A percentile compares a stretch with the other conserved stretches of the same genome.
Evolutionary conservation across 768 basidiomycete genomes (phyloP).

Genomic region (Pleurotus platypus): DNA sequence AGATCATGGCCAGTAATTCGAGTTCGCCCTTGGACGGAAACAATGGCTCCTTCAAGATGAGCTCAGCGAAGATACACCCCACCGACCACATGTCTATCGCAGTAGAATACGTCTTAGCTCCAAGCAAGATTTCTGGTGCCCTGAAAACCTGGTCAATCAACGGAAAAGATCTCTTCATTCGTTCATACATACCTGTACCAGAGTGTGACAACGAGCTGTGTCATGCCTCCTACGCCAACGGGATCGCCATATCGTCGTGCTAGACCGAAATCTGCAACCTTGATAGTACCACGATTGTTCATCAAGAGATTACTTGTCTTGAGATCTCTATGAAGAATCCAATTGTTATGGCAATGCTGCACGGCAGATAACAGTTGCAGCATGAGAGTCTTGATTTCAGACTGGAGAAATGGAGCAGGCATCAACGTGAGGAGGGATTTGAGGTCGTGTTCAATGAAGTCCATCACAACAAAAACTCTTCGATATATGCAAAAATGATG

Average conservation of each 20-base stretch:
- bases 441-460: constrained; percentile 99
- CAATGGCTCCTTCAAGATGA: constrained; percentile 92
- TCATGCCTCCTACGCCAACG: constrained; percentile 93
- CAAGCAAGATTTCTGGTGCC: constrained; percentile 92
- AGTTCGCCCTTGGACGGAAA: constrained; percentile 96
- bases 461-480: constrained; percentile 99
- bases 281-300: constrained; percentile 99
- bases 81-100: constrained; percentile 99
- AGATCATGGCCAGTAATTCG: constrained; percentile 90
- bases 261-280: constrained; percentile 97
- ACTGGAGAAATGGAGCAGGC: constrained; percentile 95
- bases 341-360: constrained; percentile 89
- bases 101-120: constrained; percentile 90
- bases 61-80: constrained; percentile 96
- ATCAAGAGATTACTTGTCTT: constrained; percentile 98
- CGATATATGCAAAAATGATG: no score
- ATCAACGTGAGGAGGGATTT: constrained; percentile 93
- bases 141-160: constrained; percentile 35
- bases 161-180: constrained; percentile 12
- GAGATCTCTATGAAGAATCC: constrained; percentile 96
- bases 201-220: constrained; percentile 95
- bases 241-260: constrained; percentile 96
- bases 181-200: constrained; percentile 83
- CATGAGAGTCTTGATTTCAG: constrained; percentile 97
- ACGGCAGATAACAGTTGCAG: constrained; percentile 91